Conservation (phyloP, 2,329 filamentous ascomycete species). For the Pyricularia sp. region DNA sequence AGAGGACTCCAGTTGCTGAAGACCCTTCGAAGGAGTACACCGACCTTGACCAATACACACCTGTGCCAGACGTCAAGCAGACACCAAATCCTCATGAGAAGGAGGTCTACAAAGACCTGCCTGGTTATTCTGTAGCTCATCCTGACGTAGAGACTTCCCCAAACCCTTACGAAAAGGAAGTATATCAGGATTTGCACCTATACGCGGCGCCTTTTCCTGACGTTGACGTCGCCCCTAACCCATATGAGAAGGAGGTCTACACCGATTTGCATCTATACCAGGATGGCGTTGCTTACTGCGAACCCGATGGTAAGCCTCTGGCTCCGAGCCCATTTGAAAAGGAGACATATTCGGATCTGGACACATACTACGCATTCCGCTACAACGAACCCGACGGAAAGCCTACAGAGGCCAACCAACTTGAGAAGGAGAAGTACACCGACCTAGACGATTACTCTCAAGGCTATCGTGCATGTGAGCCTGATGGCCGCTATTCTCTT, state of each 20-base stretch:
- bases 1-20: conserved; percentile 18
- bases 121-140: not conserved
- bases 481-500: not conserved
- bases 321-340: conserved; percentile 23
- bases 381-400: conserved; percentile 24
- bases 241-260: conserved; percentile 27
- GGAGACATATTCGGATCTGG: conserved; percentile 28
- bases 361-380: conserved; percentile 23
- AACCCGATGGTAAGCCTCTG: conserved; percentile 27
- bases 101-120: conserved; percentile 4
- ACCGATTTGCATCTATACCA: conserved; percentile 27
- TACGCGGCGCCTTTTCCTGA: conserved; percentile 14
- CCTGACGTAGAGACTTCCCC: conserved; percentile 13
- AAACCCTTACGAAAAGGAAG: conserved; percentile 22
- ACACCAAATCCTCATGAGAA: conserved; percentile 9
- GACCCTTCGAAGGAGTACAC: conserved; percentile 24
- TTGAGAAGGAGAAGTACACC: conserved; percentile 27
- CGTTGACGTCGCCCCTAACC: conserved; percentile 6
- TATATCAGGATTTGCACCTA: conserved; percentile 28
- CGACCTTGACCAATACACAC: conserved; percentile 31
- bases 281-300: conserved; percentile 15
- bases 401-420: conserved; percentile 6
- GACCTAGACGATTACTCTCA: conserved; percentile 23
- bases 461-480: not conserved
- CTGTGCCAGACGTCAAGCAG: conserved; percentile 13